Conservation (phyloP, 306 rosid species). For the Phaseolus lunatus region DNA sequence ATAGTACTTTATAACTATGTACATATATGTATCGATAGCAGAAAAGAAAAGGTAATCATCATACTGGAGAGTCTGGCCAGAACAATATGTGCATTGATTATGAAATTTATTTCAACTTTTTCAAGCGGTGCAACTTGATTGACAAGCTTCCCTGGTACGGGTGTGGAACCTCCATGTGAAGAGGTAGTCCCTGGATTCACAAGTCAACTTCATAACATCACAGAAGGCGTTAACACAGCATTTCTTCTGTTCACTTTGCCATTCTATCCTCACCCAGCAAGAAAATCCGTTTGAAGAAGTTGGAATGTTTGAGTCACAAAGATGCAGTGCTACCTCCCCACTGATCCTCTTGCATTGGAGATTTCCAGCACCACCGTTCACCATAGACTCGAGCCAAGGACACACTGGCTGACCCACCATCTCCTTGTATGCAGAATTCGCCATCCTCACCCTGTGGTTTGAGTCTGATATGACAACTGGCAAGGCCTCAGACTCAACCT, state of each 20-base stretch:
- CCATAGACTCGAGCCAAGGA: slow-evolving; percentile 79
- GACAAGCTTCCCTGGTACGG: slow-evolving; percentile 58
- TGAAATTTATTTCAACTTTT: not conserved
- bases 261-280: slow-evolving; percentile 94
- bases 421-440: slow-evolving; percentile 83
- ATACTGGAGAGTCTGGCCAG: slow-evolving; percentile 10
- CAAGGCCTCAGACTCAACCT: slow-evolving; percentile 70
- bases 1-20: not conserved
- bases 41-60: not conserved
- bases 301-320: slow-evolving; percentile 59
- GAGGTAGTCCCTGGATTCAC: slow-evolving; percentile 79
- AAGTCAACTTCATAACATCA: slow-evolving; percentile 65
- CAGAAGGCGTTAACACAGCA: slow-evolving; percentile 68
- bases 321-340: slow-evolving; percentile 73
- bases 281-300: slow-evolving; percentile 73
- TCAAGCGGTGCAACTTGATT: slow-evolving; percentile 58
- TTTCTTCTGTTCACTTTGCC: slow-evolving; percentile 61
- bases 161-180: slow-evolving; percentile 92
- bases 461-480: slow-evolving; percentile 88
- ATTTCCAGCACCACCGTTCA: slow-evolving; percentile 42
- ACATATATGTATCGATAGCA: slow-evolving; percentile 5
- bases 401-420: slow-evolving; percentile 95
- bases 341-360: slow-evolving; percentile 67
- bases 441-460: slow-evolving; percentile 76
- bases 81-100: slow-evolving; percentile 36